Conservation (phyloP, 129 eudicot species). For the Arctium lappa region DNA sequence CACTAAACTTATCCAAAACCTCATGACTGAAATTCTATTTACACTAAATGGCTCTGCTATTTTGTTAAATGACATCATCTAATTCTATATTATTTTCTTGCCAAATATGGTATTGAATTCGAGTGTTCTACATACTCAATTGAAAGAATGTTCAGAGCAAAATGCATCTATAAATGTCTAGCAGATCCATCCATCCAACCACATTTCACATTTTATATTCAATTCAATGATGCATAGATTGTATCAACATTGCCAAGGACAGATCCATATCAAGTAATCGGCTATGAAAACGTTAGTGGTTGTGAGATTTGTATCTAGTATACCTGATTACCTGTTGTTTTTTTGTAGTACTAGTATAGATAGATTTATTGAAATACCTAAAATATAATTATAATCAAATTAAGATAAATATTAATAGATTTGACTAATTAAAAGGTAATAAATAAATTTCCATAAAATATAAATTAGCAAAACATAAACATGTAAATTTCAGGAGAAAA, state of each 20-base stretch:
- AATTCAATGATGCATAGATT: neutral
- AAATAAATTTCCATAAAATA: neutral
- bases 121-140: neutral
- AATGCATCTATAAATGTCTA: neutral
- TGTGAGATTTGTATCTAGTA: neutral
- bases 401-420: neutral
- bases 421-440: neutral
- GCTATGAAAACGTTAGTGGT: too few species aligned
- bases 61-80: neutral
- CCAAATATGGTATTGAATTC: neutral
- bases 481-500: neutral
- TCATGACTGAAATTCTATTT: too few species aligned
- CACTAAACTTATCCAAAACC: neutral
- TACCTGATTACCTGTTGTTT: too few species aligned
- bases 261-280: neutral
- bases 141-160: too few species aligned
- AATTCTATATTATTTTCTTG: too few species aligned
- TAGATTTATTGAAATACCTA: neutral
- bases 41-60: neutral
- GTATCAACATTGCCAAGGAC: neutral
- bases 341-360: too few species aligned
- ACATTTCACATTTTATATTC: neutral
- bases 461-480: neutral
- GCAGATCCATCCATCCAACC: neutral
- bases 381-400: neutral